A percentile compares a stretch with the other conserved stretches of the same genome.
phyloP scores from a whole-genome alignment of 139 green algal species.

The Astrephomene gubernaculifera region DNA sequence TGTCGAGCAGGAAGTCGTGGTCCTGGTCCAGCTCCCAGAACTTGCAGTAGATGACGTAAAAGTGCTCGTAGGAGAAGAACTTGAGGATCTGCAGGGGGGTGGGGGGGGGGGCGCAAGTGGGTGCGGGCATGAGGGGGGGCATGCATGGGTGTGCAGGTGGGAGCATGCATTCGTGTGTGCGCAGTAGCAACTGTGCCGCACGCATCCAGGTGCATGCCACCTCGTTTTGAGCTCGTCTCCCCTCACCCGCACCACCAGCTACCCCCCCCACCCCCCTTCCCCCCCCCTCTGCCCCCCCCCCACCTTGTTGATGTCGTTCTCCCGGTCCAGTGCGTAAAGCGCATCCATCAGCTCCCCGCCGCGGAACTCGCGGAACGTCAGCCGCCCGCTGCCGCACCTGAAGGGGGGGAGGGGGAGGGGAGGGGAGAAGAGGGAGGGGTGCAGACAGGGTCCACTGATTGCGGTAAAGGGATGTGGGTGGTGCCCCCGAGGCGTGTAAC shows the following conservation, averaged over 20 bases:
- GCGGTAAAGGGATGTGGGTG: no score
- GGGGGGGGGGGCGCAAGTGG: neutral
- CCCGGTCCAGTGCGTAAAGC: constrained; percentile 87
- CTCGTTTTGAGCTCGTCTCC: neutral
- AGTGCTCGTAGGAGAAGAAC: constrained; percentile 99
- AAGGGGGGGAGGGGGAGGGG: neutral
- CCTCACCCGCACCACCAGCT: neutral
- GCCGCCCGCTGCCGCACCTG: constrained; percentile 73
- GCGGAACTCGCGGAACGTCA: constrained; percentile 89
- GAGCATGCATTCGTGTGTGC: no score
- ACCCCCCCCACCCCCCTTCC: neutral
- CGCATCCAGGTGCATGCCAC: no score
- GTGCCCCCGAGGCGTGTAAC: no score
- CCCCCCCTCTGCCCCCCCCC: neutral
- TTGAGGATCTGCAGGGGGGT: constrained; percentile 69
- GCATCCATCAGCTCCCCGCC: constrained; percentile 88
- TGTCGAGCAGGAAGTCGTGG: constrained; percentile 97
- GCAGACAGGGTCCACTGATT: neutral
- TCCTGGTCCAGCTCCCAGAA: constrained; percentile 99
- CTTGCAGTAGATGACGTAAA: constrained; percentile 99
- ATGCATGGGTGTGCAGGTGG: neutral
- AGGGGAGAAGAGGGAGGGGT: neutral
- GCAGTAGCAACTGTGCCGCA: no score
- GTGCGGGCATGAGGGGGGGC: neutral
- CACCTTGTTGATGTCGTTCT: constrained; percentile 97